A percentile compares a stretch with the other conserved stretches of the same genome.
phyloP scores from a whole-genome alignment of 2,329 filamentous ascomycete species.

The Calonectria pauciramosa region DNA sequence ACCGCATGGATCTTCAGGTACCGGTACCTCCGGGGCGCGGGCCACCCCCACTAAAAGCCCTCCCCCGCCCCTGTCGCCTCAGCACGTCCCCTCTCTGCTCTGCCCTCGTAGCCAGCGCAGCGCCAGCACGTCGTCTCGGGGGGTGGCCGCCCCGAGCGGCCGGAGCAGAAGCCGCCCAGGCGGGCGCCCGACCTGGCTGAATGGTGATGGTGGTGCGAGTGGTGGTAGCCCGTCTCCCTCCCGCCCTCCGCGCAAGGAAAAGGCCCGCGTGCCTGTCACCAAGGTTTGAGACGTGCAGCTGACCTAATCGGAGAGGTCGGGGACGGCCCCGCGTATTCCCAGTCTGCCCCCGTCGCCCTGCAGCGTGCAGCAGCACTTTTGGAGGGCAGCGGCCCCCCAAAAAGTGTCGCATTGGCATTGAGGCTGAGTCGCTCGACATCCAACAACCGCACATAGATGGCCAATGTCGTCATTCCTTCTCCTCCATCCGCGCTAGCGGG shows the following conservation, averaged over 20 bases:
- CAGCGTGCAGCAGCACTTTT: neutral
- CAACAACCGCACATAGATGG: conserved; percentile 6
- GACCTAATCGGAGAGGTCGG: neutral
- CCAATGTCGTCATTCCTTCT: conserved; percentile 6
- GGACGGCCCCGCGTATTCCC: neutral
- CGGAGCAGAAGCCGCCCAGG: conserved; percentile 6
- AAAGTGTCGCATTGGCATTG: conserved; percentile 9
- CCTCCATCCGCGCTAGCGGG: neutral
- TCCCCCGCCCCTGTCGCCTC: conserved; percentile 10
- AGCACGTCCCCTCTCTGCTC: conserved; percentile 10
- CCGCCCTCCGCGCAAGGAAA: neutral
- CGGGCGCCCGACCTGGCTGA: conserved; percentile 1
- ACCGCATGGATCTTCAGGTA: conserved; percentile 6
- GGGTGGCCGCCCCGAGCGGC: neutral
- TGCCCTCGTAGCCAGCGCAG: neutral
- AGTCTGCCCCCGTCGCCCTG: neutral
- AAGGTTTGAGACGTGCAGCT: conserved; percentile 3
- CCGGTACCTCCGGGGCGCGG: neutral
- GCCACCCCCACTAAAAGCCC: neutral
- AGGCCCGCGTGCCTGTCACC: neutral
- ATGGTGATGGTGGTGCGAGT: neutral
- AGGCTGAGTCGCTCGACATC: conserved; percentile 28
- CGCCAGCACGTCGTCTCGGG: neutral
- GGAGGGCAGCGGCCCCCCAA: neutral
- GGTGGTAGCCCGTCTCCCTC: neutral